Percentiles rank a stretch among this genome's conserved stretches.
phyloP scores from a whole-genome alignment of 108 stramenopile genomes.

The Cyclotella sp. region DNA sequence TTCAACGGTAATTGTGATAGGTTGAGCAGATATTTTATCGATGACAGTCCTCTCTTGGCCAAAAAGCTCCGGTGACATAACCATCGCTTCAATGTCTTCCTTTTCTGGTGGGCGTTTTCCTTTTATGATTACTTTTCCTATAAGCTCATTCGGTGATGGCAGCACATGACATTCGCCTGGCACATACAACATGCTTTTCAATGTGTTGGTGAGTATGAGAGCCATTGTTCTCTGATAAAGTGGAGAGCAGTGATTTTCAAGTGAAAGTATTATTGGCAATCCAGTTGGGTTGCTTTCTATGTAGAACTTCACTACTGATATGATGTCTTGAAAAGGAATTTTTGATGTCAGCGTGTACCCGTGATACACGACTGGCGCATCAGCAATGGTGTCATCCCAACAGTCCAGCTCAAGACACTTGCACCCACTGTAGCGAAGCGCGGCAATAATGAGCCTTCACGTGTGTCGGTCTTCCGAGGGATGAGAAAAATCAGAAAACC shows the following conservation, averaged over 20 bases:
- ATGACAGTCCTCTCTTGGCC: neutral
- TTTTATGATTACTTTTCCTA: slow-evolving; percentile 87
- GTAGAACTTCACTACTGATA: slow-evolving; percentile 73
- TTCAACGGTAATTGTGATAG: slow-evolving; percentile 38
- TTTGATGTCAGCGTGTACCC: slow-evolving; percentile 92
- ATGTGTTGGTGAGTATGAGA: slow-evolving; percentile 51
- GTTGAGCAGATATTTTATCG: slow-evolving; percentile 6
- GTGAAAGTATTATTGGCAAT: slow-evolving; percentile 91
- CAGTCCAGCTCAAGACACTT: slow-evolving; percentile 97
- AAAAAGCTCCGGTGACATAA: slow-evolving; percentile 9
- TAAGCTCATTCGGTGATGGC: slow-evolving; percentile 77
- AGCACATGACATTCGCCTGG: slow-evolving; percentile 62
- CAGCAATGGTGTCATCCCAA: slow-evolving; percentile 82
- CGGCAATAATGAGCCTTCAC: too few relatives aligned
- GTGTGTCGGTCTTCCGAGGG: too few relatives aligned
- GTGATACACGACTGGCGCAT: slow-evolving; percentile 88
- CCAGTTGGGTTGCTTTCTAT: slow-evolving; percentile 57
- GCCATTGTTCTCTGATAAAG: slow-evolving; percentile 89
- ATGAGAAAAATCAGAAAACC: too few relatives aligned
- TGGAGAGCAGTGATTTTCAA: slow-evolving; percentile 96
- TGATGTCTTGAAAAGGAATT: slow-evolving; percentile 80
- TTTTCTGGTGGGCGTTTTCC: slow-evolving; percentile 74
- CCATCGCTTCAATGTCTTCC: slow-evolving; percentile 54
- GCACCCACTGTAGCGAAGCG: slow-evolving; percentile 93
- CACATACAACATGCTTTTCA: slow-evolving; percentile 74